phyloP scores from a whole-genome alignment of 176 grass and related monocot genomes.

The Stipa capillata region DNA sequence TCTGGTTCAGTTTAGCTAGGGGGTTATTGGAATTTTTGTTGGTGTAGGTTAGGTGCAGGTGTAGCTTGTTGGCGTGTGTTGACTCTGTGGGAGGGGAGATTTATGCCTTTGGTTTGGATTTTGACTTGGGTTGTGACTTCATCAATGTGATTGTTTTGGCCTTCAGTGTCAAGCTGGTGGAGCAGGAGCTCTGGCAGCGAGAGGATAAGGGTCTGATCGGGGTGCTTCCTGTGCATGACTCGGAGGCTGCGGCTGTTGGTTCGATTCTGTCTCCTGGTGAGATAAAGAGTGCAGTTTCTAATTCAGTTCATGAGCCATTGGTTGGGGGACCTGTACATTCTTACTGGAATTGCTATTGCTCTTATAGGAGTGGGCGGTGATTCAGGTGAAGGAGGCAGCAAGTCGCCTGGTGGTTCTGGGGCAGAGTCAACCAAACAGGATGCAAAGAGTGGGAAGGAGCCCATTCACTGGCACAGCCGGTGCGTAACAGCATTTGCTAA shows the following conservation, averaged over 20 bases:
- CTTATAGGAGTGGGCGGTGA: constrained; percentile 40
- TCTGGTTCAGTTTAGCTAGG: not conserved
- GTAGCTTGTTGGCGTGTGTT: not conserved
- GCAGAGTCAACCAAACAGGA: constrained; percentile 68
- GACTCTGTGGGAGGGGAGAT: not conserved
- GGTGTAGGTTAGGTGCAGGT: too few relatives aligned
- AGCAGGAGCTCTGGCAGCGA: constrained; percentile 96
- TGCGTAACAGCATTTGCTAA: constrained; percentile 17
- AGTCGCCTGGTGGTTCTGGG: constrained; percentile 33
- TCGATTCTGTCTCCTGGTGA: constrained; percentile 80
- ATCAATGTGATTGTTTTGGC: not conserved
- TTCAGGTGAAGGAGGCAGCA: constrained; percentile 50
- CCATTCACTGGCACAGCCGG: constrained; percentile 96
- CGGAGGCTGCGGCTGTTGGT: constrained; percentile 49
- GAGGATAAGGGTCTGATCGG: constrained; percentile 96
- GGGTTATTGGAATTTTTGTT: not conserved
- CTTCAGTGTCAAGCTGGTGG: constrained; percentile 92
- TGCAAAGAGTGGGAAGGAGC: constrained; percentile 67
- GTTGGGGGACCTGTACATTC: not conserved
- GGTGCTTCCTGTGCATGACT: constrained; percentile 86
- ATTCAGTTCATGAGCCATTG: not conserved
- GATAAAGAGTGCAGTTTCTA: not conserved
- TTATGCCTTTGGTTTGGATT: not conserved
- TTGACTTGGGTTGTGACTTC: constrained; percentile 5
- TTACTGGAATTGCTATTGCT: constrained; percentile 2